Conservation (phyloP, 2,329 filamentous ascomycete species). For the Diplodia mutila region DNA sequence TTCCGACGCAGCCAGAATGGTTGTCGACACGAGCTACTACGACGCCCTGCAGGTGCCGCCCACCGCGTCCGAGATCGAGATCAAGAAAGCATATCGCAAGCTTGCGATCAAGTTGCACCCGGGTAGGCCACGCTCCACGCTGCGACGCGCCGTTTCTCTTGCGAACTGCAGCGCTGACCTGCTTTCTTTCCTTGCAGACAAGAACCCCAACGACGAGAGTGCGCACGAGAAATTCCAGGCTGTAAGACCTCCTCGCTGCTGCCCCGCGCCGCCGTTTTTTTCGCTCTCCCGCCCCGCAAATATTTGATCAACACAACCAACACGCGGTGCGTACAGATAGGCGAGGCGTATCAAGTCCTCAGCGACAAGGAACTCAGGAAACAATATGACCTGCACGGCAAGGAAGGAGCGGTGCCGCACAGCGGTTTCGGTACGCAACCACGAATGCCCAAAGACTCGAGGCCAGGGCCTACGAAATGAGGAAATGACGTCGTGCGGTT, state of each 20-base stretch:
- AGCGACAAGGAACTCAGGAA: constrained; percentile 84
- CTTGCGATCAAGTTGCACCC: constrained; percentile 92
- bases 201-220: constrained; percentile 94
- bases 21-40: constrained; percentile 86
- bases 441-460: background rate
- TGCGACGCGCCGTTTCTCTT: background rate
- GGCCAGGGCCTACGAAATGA: background rate
- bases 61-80: constrained; percentile 85
- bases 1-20: constrained; percentile 61
- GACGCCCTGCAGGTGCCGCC: constrained; percentile 83
- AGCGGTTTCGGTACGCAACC: constrained; percentile 75
- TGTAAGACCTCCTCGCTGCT: constrained; percentile 53
- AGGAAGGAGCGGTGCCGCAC: constrained; percentile 87
- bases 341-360: constrained; percentile 78
- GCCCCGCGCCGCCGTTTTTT: background rate
- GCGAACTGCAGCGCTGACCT: constrained; percentile 16
- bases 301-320: background rate
- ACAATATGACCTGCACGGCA: constrained; percentile 96
- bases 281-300: background rate
- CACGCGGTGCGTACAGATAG: constrained; percentile 54
- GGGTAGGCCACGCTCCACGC: constrained; percentile 54
- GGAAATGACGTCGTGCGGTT: too few relatives aligned
- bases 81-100: constrained; percentile 94
- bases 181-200: constrained; percentile 62
- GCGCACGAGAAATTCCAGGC: constrained; percentile 94